These are phyloP conservation scores for Aspergillus diversus DNA, from an alignment of 495 filamentous ascomycete genomes.

Conservation along the genomic window DNA sequence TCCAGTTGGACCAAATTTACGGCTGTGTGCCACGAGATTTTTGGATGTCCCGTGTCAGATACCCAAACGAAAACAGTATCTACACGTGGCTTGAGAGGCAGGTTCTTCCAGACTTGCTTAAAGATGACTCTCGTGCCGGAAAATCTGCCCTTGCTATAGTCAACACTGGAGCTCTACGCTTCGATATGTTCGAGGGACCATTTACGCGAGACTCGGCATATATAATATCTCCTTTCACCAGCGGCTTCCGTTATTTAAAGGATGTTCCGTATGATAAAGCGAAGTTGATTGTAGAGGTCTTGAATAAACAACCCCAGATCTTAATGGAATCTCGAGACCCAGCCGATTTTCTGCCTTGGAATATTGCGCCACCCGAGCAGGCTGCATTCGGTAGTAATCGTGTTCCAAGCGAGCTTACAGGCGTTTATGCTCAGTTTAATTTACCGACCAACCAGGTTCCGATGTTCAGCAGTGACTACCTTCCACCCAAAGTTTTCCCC, in stretches of 20 bases:
- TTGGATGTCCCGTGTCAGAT: slow-evolving; percentile 78
- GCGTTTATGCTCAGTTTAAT: background rate
- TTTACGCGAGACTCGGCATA: slow-evolving; percentile 87
- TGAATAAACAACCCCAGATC: slow-evolving; percentile 73
- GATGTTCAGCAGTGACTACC: slow-evolving; percentile 25
- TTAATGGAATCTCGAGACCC: slow-evolving; percentile 33
- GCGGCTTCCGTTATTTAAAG: slow-evolving; percentile 73
- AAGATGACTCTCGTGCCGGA: slow-evolving; percentile 50
- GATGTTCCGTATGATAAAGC: slow-evolving; percentile 80
- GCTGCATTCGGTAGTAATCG: slow-evolving; percentile 24
- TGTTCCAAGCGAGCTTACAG: background rate
- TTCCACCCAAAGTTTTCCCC: slow-evolving; percentile 53
- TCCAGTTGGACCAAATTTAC: slow-evolving; percentile 72
- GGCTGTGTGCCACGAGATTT: slow-evolving; percentile 84
- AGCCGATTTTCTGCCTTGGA: slow-evolving; percentile 20
- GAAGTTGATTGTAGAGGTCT: slow-evolving; percentile 65
- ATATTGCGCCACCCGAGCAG: slow-evolving; percentile 47
- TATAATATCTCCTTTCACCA: slow-evolving; percentile 87
- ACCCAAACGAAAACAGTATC: slow-evolving; percentile 70
- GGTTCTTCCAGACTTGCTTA: slow-evolving; percentile 67
- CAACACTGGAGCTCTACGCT: slow-evolving; percentile 90
- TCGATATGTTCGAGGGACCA: slow-evolving; percentile 90
- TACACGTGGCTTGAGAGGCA: slow-evolving; percentile 78
- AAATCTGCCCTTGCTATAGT: slow-evolving; percentile 70
- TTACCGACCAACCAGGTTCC: slow-evolving; percentile 27